These are phyloP conservation scores for Saksenaea vasiformis DNA, from an alignment of 371 early-diverging fungal species.

Conservation along the genomic window DNA sequence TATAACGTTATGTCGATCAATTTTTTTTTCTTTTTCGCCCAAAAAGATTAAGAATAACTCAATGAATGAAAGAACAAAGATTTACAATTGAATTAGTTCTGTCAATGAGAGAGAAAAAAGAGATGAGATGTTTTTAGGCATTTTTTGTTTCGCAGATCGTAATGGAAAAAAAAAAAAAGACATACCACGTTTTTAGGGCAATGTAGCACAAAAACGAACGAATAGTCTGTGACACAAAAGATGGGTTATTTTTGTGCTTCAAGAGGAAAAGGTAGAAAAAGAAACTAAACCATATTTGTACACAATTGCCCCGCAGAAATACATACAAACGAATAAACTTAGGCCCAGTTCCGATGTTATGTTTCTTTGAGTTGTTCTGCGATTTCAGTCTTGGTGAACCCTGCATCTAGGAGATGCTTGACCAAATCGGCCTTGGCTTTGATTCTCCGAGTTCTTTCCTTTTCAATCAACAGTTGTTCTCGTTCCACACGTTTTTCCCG, in stretches of 20 bases:
- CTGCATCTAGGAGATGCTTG: constrained; percentile 44
- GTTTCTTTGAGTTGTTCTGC: constrained; percentile 37
- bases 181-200: constrained; percentile 4
- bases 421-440: constrained; percentile 51
- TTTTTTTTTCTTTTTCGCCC: background rate
- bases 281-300: constrained; percentile 4
- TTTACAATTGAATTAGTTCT: background rate
- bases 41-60: background rate
- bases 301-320: constrained; percentile 2
- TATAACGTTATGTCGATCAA: too few relatives aligned
- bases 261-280: constrained; percentile 3
- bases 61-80: background rate
- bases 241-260: constrained; percentile 1
- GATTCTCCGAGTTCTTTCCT: constrained; percentile 43
- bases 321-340: constrained; percentile 3
- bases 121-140: background rate
- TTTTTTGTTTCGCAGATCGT: constrained; percentile 1
- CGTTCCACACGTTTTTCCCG: constrained; percentile 43
- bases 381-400: constrained; percentile 45
- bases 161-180: background rate
- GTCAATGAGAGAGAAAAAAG: background rate
- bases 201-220: constrained; percentile 5
- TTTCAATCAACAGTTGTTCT: constrained; percentile 44
- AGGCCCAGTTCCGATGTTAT: background rate
- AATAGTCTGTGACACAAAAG: constrained; percentile 5